Conservation (phyloP, 768 basidiomycete species). For the Serendipita sp. region DNA sequence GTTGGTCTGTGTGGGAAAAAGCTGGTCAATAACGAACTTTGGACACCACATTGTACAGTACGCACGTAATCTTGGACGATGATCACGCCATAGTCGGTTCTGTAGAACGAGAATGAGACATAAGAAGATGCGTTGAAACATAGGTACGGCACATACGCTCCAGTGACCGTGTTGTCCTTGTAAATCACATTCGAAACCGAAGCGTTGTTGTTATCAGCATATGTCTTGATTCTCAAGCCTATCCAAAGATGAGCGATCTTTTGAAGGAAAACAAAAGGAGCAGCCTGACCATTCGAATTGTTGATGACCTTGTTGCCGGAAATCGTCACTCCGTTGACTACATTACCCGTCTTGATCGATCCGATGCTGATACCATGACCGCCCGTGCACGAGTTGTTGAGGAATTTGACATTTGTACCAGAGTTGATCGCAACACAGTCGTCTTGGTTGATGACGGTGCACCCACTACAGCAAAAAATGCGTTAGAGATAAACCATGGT, state of each 20-base stretch:
- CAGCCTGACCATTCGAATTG: constrained; percentile 18
- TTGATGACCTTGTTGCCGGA: constrained; percentile 36
- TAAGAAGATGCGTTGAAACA: not conserved
- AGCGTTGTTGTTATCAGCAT: constrained; percentile 11
- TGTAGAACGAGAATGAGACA: not conserved
- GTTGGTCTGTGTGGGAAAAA: not conserved
- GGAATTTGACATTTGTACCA: constrained; percentile 22
- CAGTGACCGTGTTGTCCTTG: constrained; percentile 11
- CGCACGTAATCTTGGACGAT: constrained; percentile 11
- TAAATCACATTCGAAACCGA: constrained; percentile 14
- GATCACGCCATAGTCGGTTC: constrained; percentile 11
- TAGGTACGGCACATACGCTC: not conserved
- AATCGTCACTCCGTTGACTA: constrained; percentile 16
- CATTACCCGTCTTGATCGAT: constrained; percentile 11
- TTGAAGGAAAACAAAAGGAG: not conserved
- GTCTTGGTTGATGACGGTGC: constrained; percentile 23
- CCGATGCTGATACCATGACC: constrained; percentile 54
- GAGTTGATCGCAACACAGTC: constrained; percentile 44
- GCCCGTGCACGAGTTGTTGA: constrained; percentile 34
- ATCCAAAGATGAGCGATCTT: constrained; percentile 23
- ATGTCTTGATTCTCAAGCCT: constrained; percentile 39
- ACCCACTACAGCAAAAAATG: not conserved
- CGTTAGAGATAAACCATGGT: not conserved
- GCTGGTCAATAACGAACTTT: not conserved
- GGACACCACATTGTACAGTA: not conserved